Evolutionary conservation across 106 monocot genomes (phyloP).

Genomic region (Apostasia ramifera): DNA sequence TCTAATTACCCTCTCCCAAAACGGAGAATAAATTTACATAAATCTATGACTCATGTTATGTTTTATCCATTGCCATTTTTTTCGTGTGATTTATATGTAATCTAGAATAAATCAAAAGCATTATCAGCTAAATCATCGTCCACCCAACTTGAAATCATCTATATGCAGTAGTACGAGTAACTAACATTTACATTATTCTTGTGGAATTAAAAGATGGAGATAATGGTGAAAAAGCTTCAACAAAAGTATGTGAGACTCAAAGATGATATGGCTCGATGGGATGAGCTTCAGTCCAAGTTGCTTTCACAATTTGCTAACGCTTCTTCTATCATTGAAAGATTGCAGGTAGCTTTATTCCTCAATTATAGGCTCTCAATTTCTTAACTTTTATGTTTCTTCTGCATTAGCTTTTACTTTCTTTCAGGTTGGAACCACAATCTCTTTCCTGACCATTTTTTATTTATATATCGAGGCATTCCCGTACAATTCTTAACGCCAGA

Average conservation of each 20-base stretch:
- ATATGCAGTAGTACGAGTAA: too few relatives aligned
- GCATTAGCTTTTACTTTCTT: not conserved
- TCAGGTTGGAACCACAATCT: too few relatives aligned
- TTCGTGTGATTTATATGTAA: too few relatives aligned
- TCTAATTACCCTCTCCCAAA: too few relatives aligned
- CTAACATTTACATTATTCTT: not conserved
- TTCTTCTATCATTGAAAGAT: conserved; percentile 42
- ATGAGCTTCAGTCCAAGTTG: conserved; percentile 61
- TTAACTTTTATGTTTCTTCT: not conserved
- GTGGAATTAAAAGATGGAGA: conserved; percentile 32
- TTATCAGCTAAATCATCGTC: too few relatives aligned
- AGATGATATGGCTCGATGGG: conserved; percentile 68
- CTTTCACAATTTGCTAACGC: conserved; percentile 56
- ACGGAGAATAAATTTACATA: too few relatives aligned
- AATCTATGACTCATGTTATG: too few relatives aligned
- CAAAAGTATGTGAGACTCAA: conserved; percentile 39
- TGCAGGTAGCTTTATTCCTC: conserved; percentile 21
- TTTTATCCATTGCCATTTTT: too few relatives aligned
- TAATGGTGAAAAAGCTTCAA: conserved; percentile 54
- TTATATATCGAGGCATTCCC: not conserved
- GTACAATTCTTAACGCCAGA: not conserved
- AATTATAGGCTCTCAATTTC: not conserved
- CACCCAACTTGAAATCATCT: too few relatives aligned
- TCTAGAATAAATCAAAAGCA: too few relatives aligned
- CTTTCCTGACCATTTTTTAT: too few relatives aligned